Evolutionary conservation across 2,329 filamentous ascomycete species (phyloP).

Genomic region (Paraphoma chrysanthemicola): DNA sequence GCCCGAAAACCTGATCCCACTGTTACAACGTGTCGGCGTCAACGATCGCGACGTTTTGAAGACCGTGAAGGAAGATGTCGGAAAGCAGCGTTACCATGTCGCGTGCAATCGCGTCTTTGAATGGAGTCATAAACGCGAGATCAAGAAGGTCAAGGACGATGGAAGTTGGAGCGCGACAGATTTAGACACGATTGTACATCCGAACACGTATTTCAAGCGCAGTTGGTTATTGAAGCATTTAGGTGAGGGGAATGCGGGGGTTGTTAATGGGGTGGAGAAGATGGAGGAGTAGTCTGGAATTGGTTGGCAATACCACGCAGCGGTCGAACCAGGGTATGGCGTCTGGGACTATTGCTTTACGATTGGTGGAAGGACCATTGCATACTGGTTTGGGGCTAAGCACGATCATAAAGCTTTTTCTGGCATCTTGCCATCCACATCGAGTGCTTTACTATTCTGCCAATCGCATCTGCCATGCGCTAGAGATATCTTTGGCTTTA

Average conservation of each 20-base stretch:
- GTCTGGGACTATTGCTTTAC: no score
- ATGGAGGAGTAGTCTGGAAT: constrained; percentile 40
- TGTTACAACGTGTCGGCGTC: constrained; percentile 82
- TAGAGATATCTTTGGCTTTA: no score
- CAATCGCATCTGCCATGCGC: no score
- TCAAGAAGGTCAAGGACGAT: constrained; percentile 60
- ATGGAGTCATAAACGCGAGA: constrained; percentile 72
- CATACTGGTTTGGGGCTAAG: no score
- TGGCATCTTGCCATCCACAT: no score
- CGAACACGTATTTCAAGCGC: constrained; percentile 97
- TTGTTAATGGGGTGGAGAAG: constrained; percentile 36
- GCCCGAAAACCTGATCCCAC: constrained; percentile 78
- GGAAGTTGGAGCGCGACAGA: constrained; percentile 65
- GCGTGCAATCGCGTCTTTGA: constrained; percentile 98
- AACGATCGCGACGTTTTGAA: constrained; percentile 78
- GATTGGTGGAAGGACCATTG: no score
- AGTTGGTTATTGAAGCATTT: constrained; percentile 89
- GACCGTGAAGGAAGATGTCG: constrained; percentile 86
- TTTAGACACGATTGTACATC: constrained; percentile 94
- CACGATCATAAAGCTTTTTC: no score
- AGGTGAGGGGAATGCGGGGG: constrained; percentile 52
- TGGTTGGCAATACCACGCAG: no score
- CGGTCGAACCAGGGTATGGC: no score
- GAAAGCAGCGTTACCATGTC: constrained; percentile 88
- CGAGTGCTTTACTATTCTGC: no score